Percentiles rank a stretch among this genome's conserved stretches.
These are phyloP conservation scores for Pestalotiopsis fici DNA, from an alignment of 2,329 filamentous ascomycete species.

Conservation along the genomic window DNA sequence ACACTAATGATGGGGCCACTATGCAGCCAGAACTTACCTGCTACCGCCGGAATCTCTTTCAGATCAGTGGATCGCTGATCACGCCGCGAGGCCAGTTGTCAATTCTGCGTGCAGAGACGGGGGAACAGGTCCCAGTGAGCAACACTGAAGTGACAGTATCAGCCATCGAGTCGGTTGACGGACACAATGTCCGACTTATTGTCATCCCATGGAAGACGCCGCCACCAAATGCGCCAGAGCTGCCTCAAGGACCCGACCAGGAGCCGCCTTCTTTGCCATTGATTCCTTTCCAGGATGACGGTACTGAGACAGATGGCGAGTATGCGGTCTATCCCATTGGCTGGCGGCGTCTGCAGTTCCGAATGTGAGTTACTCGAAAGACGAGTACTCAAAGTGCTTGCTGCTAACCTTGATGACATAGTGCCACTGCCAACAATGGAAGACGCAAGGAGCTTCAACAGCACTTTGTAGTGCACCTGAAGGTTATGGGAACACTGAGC, in stretches of 20 bases:
- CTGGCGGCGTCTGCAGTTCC: slow-evolving; percentile 91
- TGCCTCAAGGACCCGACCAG: slow-evolving; percentile 69
- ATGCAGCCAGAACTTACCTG: slow-evolving; percentile 86
- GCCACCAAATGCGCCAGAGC: slow-evolving; percentile 73
- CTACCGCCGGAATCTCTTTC: slow-evolving; percentile 93
- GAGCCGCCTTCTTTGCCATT: slow-evolving; percentile 84
- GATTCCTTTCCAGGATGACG: slow-evolving; percentile 65
- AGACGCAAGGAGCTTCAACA: slow-evolving; percentile 93
- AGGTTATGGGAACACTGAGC: slow-evolving; percentile 79
- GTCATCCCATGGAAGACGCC: slow-evolving; percentile 98
- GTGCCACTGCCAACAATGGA: slow-evolving; percentile 95
- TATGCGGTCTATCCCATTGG: slow-evolving; percentile 90
- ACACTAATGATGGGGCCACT: slow-evolving; percentile 54
- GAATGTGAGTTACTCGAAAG: slow-evolving; percentile 56
- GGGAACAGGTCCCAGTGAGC: slow-evolving; percentile 79
- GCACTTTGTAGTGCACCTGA: slow-evolving; percentile 88
- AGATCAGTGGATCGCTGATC: slow-evolving; percentile 88
- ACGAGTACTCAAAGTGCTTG: not conserved
- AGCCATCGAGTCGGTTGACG: slow-evolving; percentile 92
- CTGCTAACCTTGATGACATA: slow-evolving; percentile 25
- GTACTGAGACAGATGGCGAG: slow-evolving; percentile 67
- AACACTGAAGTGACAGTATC: slow-evolving; percentile 86
- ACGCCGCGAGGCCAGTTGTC: slow-evolving; percentile 77
- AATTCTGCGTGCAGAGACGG: slow-evolving; percentile 74
- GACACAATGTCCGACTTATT: slow-evolving; percentile 88